Evolutionary conservation across 2,329 filamentous ascomycete species (phyloP).

Genomic region (Diaporthe sp.): DNA sequence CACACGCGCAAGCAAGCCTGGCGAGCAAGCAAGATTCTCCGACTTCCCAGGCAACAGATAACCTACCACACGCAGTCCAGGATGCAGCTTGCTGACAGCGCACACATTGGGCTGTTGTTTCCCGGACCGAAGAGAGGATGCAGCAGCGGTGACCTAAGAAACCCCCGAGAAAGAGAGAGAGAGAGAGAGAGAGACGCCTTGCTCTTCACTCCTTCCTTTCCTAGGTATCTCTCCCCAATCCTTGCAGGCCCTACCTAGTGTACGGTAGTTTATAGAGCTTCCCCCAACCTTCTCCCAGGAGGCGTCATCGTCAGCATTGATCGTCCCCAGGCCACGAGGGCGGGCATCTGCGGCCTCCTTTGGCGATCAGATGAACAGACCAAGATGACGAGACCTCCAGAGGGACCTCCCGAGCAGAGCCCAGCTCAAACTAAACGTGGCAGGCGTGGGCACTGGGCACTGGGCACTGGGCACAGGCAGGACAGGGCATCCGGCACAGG

Average conservation of each 20-base stretch:
- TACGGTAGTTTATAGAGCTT: no score
- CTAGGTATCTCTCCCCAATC: background rate
- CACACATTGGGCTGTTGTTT: background rate
- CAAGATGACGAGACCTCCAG: constrained; percentile 8
- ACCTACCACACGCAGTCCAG: background rate
- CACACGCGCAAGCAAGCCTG: background rate
- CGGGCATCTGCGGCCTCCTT: constrained; percentile 7
- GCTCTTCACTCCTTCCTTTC: background rate
- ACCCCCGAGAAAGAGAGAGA: no score
- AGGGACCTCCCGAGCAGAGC: background rate
- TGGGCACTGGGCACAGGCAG: background rate
- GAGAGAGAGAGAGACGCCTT: background rate
- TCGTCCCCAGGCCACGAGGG: background rate
- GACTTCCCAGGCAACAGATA: background rate
- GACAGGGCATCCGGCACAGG: background rate
- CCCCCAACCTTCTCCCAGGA: background rate
- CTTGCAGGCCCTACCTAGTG: background rate
- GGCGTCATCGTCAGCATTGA: constrained; percentile 7
- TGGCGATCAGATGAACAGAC: constrained; percentile 16
- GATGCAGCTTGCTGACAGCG: constrained; percentile 15
- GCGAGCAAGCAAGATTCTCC: background rate
- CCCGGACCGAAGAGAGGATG: background rate
- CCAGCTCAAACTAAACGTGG: constrained; percentile 11
- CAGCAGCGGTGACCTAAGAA: background rate
- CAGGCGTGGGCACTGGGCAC: background rate